phyloP scores from a whole-genome alignment of 805 yeast species.

The Nakazawaea wyomingensis region DNA sequence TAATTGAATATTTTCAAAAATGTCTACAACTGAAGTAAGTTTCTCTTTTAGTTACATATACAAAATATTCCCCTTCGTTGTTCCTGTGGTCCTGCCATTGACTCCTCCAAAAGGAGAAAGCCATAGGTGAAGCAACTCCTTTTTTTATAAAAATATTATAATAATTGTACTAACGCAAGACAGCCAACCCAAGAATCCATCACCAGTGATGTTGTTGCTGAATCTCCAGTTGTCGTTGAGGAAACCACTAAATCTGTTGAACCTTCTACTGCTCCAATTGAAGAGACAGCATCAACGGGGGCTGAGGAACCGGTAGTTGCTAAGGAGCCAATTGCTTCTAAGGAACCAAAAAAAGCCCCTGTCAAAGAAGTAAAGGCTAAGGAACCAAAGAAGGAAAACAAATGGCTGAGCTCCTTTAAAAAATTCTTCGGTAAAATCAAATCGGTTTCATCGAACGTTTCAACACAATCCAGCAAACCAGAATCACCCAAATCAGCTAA shows the following conservation, averaged over 20 bases:
- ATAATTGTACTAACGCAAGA: background rate
- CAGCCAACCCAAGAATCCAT: constrained; percentile 5
- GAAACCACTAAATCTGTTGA: background rate
- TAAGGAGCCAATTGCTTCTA: background rate
- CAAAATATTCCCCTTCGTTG: too few relatives aligned
- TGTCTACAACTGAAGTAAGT: constrained; percentile 13
- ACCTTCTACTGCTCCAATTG: background rate
- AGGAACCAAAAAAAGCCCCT: too few relatives aligned
- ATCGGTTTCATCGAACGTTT: constrained; percentile 12
- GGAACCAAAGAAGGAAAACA: constrained; percentile 2
- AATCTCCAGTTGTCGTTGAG: constrained; percentile 4
- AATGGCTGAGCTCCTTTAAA: background rate
- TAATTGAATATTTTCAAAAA: background rate
- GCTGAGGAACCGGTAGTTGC: background rate
- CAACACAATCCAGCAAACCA: too few relatives aligned
- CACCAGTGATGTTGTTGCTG: constrained; percentile 5
- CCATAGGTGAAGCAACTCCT: background rate
- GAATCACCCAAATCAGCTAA: too few relatives aligned
- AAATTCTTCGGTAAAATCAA: constrained; percentile 14
- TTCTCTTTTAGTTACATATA: too few relatives aligned
- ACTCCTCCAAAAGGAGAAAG: too few relatives aligned
- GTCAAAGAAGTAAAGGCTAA: background rate
- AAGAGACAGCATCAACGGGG: background rate
- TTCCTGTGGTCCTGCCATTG: too few relatives aligned
- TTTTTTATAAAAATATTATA: background rate